These are phyloP conservation scores for Dujonia santamariae DNA, from an alignment of 1,139 yeast species.

Conservation along the genomic window DNA sequence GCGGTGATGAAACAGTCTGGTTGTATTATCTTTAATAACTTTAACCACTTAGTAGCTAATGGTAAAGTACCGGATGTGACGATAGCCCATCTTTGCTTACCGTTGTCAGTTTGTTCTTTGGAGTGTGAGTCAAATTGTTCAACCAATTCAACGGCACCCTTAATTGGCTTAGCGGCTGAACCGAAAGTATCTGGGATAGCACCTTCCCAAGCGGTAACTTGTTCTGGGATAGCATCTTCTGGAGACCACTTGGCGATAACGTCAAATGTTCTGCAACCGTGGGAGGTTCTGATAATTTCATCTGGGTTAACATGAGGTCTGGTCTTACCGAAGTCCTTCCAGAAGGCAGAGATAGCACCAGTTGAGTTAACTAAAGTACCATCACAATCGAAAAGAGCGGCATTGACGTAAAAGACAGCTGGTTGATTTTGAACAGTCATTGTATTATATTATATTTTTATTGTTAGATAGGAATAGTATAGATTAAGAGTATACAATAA, in stretches of 20 bases:
- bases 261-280: constrained; percentile 82
- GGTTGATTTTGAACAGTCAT: constrained; percentile 39
- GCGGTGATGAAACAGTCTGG: constrained; percentile 81
- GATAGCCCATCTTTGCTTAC: constrained; percentile 67
- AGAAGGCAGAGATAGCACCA: constrained; percentile 76
- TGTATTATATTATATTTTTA: constrained; percentile 5
- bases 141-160: constrained; percentile 68
- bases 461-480: too few species aligned
- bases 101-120: constrained; percentile 38
- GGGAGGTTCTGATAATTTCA: constrained; percentile 69
- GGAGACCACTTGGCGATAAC: constrained; percentile 75
- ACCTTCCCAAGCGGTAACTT: constrained; percentile 67
- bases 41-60: constrained; percentile 78
- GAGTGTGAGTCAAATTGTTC: constrained; percentile 48
- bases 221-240: constrained; percentile 63
- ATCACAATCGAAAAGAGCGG: constrained; percentile 74
- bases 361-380: constrained; percentile 84
- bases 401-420: constrained; percentile 44
- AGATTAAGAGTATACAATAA: too few species aligned
- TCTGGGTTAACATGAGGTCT: constrained; percentile 71
- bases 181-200: constrained; percentile 72
- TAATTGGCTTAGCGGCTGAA: constrained; percentile 66
- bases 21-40: constrained; percentile 55
- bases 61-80: constrained; percentile 81
- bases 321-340: constrained; percentile 69